These are phyloP conservation scores for Extremus antarcticus DNA, from an alignment of 495 filamentous ascomycete species.

Conservation along the genomic window DNA sequence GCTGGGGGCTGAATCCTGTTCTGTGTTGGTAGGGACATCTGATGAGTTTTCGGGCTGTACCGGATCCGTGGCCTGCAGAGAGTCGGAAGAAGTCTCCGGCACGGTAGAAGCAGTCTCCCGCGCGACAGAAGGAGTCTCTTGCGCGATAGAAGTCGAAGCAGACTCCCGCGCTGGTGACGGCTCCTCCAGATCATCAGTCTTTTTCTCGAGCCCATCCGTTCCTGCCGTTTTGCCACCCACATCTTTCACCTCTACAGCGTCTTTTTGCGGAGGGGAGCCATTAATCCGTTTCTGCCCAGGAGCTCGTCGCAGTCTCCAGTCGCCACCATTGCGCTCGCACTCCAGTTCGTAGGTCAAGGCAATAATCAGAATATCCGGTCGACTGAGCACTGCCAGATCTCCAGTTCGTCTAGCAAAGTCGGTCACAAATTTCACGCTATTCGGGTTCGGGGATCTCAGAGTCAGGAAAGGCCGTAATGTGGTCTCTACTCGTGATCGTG, in stretches of 20 bases:
- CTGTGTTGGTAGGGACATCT: too few relatives aligned
- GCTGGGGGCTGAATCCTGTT: too few relatives aligned
- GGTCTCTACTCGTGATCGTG: constrained; percentile 68
- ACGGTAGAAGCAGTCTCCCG: too few relatives aligned
- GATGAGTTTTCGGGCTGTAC: too few relatives aligned
- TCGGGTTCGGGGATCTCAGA: constrained; percentile 57
- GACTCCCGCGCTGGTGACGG: too few relatives aligned
- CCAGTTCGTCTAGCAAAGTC: constrained; percentile 85
- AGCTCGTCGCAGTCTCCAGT: constrained; percentile 67
- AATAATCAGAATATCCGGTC: constrained; percentile 76
- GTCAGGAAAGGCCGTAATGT: constrained; percentile 75
- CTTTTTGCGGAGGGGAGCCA: constrained; percentile 45
- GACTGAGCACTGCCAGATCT: constrained; percentile 75
- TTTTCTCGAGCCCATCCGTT: too few relatives aligned
- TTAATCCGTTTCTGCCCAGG: constrained; percentile 70
- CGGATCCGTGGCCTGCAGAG: too few relatives aligned
- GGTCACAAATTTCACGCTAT: constrained; percentile 65
- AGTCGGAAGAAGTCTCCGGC: too few relatives aligned
- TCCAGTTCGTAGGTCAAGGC: constrained; percentile 89
- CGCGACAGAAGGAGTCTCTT: too few relatives aligned
- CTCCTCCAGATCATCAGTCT: not conserved
- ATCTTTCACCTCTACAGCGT: not conserved
- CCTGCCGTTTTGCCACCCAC: not conserved
- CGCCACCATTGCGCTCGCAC: constrained; percentile 68
- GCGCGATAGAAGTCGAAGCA: too few relatives aligned